Conservation (phyloP, 2,329 filamentous ascomycete species). For the Cephalotrichum gorgonifer region DNA sequence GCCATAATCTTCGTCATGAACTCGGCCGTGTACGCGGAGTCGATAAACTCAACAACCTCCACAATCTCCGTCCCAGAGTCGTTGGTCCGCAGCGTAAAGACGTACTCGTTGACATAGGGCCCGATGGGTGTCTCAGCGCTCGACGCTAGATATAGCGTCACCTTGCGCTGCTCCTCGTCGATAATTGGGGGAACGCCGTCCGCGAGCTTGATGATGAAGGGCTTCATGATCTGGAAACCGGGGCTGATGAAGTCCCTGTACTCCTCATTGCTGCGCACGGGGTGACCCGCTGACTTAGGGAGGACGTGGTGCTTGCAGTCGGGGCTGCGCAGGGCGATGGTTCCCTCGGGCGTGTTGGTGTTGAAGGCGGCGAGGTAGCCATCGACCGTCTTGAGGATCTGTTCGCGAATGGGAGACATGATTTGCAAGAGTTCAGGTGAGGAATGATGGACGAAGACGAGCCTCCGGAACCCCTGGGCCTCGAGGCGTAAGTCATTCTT, state of each 20-base stretch:
- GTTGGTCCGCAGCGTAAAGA: background rate
- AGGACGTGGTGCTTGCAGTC: slow-evolving; percentile 4
- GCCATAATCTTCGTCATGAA: background rate
- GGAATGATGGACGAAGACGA: slow-evolving; percentile 61
- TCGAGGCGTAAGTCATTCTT: too few species aligned
- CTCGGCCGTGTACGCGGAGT: background rate
- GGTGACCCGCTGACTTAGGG: background rate
- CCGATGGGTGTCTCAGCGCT: slow-evolving; percentile 18
- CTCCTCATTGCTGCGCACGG: slow-evolving; percentile 5
- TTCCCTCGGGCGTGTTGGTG: slow-evolving; percentile 3
- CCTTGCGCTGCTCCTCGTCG: slow-evolving; percentile 35
- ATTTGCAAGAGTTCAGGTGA: too few species aligned
- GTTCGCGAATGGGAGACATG: background rate
- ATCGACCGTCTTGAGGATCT: background rate
- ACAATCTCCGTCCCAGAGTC: background rate
- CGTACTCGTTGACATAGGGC: background rate
- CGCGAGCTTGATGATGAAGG: slow-evolving; percentile 1
- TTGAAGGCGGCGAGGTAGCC: background rate
- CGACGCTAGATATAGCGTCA: slow-evolving; percentile 34
- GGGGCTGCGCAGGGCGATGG: slow-evolving; percentile 5
- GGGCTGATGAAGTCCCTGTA: slow-evolving; percentile 4
- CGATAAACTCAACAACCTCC: background rate
- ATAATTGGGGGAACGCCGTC: slow-evolving; percentile 4
- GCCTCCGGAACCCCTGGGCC: too few species aligned
- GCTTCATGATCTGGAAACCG: slow-evolving; percentile 1